phyloP scores from a whole-genome alignment of 1,139 yeast genomes.

The Geotrichum australiense region DNA sequence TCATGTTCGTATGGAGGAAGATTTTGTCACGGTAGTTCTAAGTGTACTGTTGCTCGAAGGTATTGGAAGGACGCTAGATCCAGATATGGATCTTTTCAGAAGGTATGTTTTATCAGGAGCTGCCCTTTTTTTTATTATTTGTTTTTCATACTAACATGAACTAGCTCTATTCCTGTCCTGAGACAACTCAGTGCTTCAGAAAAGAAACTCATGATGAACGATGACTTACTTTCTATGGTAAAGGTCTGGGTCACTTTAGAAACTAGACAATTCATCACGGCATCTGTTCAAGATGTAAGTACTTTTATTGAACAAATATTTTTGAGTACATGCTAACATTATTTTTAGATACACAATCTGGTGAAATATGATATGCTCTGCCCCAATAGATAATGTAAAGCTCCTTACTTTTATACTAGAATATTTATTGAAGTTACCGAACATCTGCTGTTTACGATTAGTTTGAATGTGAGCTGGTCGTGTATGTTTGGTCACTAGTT shows the following conservation, averaged over 20 bases:
- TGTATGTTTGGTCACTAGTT: too few relatives aligned
- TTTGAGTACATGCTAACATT: conserved; percentile 12
- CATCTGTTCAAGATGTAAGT: conserved; percentile 62
- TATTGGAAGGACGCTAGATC: conserved; percentile 89
- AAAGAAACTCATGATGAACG: conserved; percentile 44
- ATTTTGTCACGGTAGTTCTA: conserved; percentile 86
- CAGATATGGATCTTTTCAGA: conserved; percentile 87
- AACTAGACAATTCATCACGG: conserved; percentile 76
- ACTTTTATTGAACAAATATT: conserved; percentile 37
- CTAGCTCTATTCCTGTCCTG: conserved; percentile 78
- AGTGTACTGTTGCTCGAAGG: conserved; percentile 89
- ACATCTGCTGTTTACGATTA: too few relatives aligned
- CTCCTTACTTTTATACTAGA: too few relatives aligned
- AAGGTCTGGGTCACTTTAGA: conserved; percentile 91
- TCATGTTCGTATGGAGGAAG: conserved; percentile 97
- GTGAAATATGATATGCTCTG: conserved; percentile 55
- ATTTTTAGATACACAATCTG: conserved; percentile 39
- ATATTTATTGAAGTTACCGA: too few relatives aligned
- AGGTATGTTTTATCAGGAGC: conserved; percentile 45
- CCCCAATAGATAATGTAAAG: conserved; percentile 48
- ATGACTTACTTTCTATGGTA: conserved; percentile 66
- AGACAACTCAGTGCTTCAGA: conserved; percentile 70
- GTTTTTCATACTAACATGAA: conserved; percentile 19
- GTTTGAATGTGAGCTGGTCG: too few relatives aligned
- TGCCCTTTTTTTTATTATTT: conserved; percentile 25